Base-by-base conservation (phyloP, 495 filamentous ascomycete genomes). In the Neohortaea acidophila region DNA sequence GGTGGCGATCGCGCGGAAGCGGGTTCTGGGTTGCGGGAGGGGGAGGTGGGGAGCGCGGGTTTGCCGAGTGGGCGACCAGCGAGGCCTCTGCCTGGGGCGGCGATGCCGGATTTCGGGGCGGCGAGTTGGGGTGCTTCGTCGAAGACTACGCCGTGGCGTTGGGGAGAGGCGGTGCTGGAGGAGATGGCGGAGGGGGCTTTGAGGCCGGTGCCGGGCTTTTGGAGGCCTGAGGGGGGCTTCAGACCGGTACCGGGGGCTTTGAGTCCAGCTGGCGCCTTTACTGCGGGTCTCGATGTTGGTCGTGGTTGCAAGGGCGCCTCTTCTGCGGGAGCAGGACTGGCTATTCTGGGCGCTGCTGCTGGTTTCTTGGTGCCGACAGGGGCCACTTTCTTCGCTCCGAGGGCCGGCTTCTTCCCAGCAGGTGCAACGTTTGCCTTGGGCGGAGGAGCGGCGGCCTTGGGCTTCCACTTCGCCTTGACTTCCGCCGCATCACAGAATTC, bases 381-480 rank as follows among this genome's bases (percentile, higher is more conserved):
- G 2, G 52, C 30, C 15, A 51, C 38, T 36, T 43, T 49, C 45
- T 54, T 51, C 17, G 41, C 30, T 2, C 22, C 40, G 14, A 32
- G 15, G 22, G 35, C 33, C 19, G 49, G 45, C 52, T 70, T 67
- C 51, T 59, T 63, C 6, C 40, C 60, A 25, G 49, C 48, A 40
- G 61, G 55, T 17, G 58, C 49, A n/a, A n/a, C n/a, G n/a, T n/a
- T n/a, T 10, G 65, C 61, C 10, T 64, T 48, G 52, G 71, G 71
- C 8, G 84, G 79, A 25, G 73, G 70, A 33, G 76, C 61, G 27
- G 72, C 73, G 12, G 84, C 73, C 58, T 94, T 94, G 4, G 91
- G 89, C 51, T 92, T 89, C 45, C 91, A 87, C 55, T 96, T 96
- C 27, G 91, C 89, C 57, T 87, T 93, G 34, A 99, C 91, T 52